A percentile compares a stretch with the other conserved stretches of the same genome.
These are phyloP conservation scores for Daedaleopsis nitida DNA, from an alignment of 768 basidiomycete genomes.

Conservation along the genomic window DNA sequence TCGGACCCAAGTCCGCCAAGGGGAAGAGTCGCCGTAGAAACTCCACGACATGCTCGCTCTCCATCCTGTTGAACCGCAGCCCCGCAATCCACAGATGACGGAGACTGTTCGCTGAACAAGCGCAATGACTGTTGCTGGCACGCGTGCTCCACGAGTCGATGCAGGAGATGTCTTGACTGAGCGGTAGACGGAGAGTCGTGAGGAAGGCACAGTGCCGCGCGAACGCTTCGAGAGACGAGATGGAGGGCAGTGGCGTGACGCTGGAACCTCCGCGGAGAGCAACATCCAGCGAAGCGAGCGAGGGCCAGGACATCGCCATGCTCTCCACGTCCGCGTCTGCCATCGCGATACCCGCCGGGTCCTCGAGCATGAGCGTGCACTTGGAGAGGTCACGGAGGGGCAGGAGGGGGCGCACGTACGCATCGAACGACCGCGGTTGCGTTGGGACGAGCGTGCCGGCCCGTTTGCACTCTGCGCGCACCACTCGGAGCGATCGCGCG, in stretches of 20 bases:
- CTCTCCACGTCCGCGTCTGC: slow-evolving; percentile 6
- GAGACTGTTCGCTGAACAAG: neutral
- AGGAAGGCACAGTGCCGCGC: slow-evolving; percentile 5
- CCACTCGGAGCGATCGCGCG: slow-evolving; percentile 2
- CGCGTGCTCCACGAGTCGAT: neutral
- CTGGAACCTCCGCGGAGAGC: neutral
- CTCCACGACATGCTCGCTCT: slow-evolving; percentile 2
- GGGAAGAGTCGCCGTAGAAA: slow-evolving; percentile 4
- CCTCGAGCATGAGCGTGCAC: slow-evolving; percentile 2
- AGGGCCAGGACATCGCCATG: slow-evolving; percentile 16
- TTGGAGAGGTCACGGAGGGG: neutral
- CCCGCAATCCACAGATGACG: slow-evolving; percentile 10
- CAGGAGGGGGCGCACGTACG: slow-evolving; percentile 8
- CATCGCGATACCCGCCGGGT: slow-evolving; percentile 1
- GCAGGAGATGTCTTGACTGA: neutral
- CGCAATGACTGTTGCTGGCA: neutral
- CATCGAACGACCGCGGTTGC: slow-evolving; percentile 2
- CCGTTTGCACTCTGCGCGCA: slow-evolving; percentile 7
- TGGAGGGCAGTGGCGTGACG: slow-evolving; percentile 1
- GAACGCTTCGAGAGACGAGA: neutral
- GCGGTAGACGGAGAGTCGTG: neutral
- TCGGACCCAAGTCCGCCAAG: neutral
- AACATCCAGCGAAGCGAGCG: neutral
- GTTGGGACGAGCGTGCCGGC: neutral
- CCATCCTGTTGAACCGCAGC: slow-evolving; percentile 1